Evolutionary conservation across 768 basidiomycete genomes (phyloP).

Genomic region (Phlegmacium glaucopus): DNA sequence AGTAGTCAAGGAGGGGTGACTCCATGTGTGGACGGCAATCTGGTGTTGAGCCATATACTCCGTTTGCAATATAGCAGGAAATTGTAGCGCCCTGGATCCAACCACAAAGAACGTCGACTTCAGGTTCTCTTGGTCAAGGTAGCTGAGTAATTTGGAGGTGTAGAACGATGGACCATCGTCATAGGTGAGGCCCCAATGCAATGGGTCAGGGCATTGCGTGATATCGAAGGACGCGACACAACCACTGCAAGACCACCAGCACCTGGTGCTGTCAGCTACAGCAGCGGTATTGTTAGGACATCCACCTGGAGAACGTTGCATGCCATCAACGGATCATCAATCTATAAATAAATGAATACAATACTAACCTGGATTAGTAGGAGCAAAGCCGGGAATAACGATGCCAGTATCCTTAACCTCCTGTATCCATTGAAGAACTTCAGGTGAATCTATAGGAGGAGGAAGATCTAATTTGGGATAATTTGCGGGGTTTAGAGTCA

Average conservation of each 20-base stretch:
- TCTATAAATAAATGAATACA: constrained; percentile 1
- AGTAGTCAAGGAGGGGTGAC: constrained; percentile 70
- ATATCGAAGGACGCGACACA: constrained; percentile 70
- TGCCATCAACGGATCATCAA: constrained; percentile 4
- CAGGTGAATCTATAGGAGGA: constrained; percentile 56
- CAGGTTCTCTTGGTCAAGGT: constrained; percentile 59
- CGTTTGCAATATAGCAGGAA: constrained; percentile 64
- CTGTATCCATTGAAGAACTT: constrained; percentile 70
- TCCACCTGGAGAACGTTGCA: constrained; percentile 32
- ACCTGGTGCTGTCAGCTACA: constrained; percentile 47
- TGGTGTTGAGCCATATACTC: constrained; percentile 82
- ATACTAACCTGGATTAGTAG: constrained; percentile 37
- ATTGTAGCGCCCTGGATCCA: constrained; percentile 74
- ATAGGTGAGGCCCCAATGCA: constrained; percentile 55
- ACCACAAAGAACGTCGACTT: constrained; percentile 87
- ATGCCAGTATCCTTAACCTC: constrained; percentile 56
- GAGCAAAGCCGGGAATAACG: constrained; percentile 49
- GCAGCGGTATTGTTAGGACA: constrained; percentile 62
- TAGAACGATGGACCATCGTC: constrained; percentile 82
- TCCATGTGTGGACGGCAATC: constrained; percentile 68
- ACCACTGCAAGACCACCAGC: constrained; percentile 83
- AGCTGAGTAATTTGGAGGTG: constrained; percentile 70
- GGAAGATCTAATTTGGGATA: constrained; percentile 66
- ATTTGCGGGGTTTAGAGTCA: constrained; percentile 42
- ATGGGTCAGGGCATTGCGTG: constrained; percentile 66